Conservation (phyloP, 331 rosid species). For the Ulmus americana region DNA sequence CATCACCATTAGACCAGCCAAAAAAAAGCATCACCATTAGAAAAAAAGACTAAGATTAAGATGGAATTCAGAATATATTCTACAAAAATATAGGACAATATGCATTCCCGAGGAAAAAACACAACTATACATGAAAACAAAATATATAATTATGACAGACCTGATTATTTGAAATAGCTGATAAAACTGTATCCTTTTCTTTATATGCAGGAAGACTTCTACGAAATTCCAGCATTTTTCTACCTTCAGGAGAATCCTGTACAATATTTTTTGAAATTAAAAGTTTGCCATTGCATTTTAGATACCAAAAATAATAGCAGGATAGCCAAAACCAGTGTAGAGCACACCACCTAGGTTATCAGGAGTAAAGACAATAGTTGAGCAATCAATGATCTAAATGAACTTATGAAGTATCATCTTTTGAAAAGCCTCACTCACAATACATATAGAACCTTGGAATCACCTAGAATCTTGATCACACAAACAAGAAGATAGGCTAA, state of each 20-base stretch:
- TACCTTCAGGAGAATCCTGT: conserved; percentile 82
- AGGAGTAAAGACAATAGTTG: background rate
- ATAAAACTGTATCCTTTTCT: conserved; percentile 67
- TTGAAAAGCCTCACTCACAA: background rate
- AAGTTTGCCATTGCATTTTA: conserved; percentile 15
- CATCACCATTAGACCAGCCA: background rate
- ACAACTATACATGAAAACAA: conserved; percentile 12
- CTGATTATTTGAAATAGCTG: conserved; percentile 71
- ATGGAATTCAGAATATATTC: conserved; percentile 1
- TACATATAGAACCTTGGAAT: background rate
- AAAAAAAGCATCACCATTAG: background rate
- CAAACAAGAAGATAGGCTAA: background rate
- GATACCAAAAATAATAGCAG: background rate
- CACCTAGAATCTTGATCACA: background rate
- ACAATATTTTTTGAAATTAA: conserved; percentile 23
- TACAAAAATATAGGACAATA: background rate
- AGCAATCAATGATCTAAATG: background rate
- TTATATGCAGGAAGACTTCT: conserved; percentile 76
- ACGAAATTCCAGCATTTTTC: conserved; percentile 69
- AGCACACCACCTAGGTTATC: background rate
- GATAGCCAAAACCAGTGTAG: background rate
- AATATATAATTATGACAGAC: conserved; percentile 27
- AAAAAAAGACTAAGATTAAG: conserved; percentile 4
- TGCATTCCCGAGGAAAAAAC: background rate
- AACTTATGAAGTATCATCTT: background rate